These are phyloP conservation scores for Globisporangium heterothallicum DNA, from an alignment of 352 stramenopile species.

Conservation along the genomic window DNA sequence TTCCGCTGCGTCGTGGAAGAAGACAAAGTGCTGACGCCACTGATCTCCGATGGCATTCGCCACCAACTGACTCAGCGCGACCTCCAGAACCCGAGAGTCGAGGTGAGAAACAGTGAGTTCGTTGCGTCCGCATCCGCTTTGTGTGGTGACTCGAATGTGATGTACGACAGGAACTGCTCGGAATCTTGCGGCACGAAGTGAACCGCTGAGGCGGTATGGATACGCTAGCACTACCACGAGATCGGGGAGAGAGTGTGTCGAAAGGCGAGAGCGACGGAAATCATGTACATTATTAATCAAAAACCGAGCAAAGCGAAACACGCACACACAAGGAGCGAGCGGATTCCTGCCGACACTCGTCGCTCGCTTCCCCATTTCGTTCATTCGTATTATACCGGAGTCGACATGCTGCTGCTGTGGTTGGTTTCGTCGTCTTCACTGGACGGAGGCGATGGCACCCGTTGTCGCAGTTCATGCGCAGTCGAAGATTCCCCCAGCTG, in stretches of 20 bases:
- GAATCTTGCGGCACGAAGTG: constrained; percentile 16
- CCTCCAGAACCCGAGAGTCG: constrained; percentile 34
- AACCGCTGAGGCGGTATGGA: neutral
- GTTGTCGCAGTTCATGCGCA: constrained; percentile 16
- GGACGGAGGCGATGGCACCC: constrained; percentile 15
- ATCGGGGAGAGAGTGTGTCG: no score
- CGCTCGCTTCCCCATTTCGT: neutral
- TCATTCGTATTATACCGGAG: constrained; percentile 5
- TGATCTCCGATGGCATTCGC: constrained; percentile 46
- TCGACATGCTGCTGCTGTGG: neutral
- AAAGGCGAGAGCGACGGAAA: no score
- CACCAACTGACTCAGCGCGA: constrained; percentile 36
- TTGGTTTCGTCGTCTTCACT: constrained; percentile 9
- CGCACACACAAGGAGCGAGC: no score
- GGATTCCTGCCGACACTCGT: no score
- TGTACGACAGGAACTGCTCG: constrained; percentile 26
- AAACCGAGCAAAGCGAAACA: no score
- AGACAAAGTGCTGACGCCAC: constrained; percentile 54
- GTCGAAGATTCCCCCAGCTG: neutral
- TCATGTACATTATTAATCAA: no score
- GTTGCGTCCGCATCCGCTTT: neutral
- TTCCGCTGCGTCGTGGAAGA: constrained; percentile 65
- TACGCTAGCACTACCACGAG: no score
- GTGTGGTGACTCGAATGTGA: neutral
- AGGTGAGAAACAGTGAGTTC: constrained; percentile 36